phyloP scores from a whole-genome alignment of 108 stramenopile species.

The Nitzschia sp. region DNA sequence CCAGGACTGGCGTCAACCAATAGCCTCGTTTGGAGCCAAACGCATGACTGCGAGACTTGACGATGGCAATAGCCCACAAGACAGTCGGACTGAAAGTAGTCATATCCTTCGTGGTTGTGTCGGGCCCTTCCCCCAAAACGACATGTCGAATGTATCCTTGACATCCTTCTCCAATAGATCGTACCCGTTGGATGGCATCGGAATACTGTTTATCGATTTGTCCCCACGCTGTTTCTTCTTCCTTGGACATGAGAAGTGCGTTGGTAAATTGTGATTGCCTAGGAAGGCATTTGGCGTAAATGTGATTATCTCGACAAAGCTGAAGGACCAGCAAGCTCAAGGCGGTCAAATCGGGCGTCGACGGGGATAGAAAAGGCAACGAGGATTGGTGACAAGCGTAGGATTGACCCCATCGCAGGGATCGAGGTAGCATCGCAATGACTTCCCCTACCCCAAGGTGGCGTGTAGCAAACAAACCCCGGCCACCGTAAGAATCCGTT shows the following conservation, averaged over 20 bases:
- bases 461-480: slow-evolving; percentile 3
- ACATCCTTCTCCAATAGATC: background rate
- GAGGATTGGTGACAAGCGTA: background rate
- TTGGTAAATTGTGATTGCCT: background rate
- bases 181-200: background rate
- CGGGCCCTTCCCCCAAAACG: background rate
- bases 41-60: slow-evolving; percentile 11
- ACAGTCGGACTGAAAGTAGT: background rate
- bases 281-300: slow-evolving; percentile 8
- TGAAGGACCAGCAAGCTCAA: slow-evolving; percentile 11
- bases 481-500: slow-evolving; percentile 13
- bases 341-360: slow-evolving; percentile 20
- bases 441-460: background rate
- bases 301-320: background rate
- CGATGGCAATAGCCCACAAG: slow-evolving; percentile 19
- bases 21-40: slow-evolving; percentile 13
- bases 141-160: slow-evolving; percentile 7
- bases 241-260: slow-evolving; percentile 4
- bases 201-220: background rate
- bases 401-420: slow-evolving; percentile 13
- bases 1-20: slow-evolving; percentile 22
- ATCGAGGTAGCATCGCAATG: slow-evolving; percentile 13
- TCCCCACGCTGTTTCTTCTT: background rate
- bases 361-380: background rate
- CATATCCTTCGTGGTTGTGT: background rate